These are phyloP conservation scores for Rhodotorula sp. DNA, from an alignment of 1,284 basidiomycete genomes.

Conservation along the genomic window DNA sequence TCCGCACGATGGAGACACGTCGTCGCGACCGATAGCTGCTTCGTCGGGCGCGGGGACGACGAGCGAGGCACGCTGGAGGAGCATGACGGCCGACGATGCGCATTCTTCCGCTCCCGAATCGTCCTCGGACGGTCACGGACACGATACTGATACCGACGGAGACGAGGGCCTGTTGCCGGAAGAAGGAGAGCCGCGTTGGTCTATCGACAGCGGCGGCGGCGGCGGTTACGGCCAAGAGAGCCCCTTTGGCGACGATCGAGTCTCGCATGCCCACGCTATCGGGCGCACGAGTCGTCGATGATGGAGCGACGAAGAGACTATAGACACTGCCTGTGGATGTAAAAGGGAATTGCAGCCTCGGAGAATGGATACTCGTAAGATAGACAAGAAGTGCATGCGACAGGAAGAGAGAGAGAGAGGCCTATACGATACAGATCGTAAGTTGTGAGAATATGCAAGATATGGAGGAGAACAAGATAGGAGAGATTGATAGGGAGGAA, in stretches of 20 bases:
- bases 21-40: not conserved
- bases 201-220: not conserved
- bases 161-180: slow-evolving; percentile 2
- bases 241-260: slow-evolving; percentile 3
- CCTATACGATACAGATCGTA: not conserved
- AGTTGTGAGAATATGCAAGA: not conserved
- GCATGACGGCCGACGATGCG: not conserved
- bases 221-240: not conserved
- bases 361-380: not conserved
- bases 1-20: not conserved
- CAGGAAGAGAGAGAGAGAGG: no score
- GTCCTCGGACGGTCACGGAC: not conserved
- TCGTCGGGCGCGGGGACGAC: no score
- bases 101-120: not conserved
- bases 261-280: not conserved
- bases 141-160: not conserved
- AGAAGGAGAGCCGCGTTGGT: not conserved
- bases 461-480: not conserved
- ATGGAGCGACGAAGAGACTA: not conserved
- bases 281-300: not conserved
- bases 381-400: not conserved
- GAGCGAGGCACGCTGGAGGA: not conserved
- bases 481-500: not conserved
- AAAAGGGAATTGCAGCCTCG: not conserved
- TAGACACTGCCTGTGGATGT: not conserved